Conservation (phyloP, 2,329 filamentous ascomycete species). For the Penicillium glabrum region DNA sequence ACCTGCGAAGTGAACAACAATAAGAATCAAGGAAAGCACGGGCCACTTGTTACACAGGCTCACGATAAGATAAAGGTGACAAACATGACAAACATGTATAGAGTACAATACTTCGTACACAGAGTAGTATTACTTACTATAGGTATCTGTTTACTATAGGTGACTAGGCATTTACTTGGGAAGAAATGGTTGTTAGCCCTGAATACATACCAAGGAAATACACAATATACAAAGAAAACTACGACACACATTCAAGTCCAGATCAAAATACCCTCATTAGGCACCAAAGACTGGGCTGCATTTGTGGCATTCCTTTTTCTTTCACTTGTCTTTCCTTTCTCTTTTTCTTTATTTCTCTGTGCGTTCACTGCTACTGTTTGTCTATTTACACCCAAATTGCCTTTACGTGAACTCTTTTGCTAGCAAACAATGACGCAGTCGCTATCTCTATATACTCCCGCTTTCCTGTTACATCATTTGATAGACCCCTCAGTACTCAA, state of each 20-base stretch:
- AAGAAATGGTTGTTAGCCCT: background rate
- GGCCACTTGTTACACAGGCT: background rate
- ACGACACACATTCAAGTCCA: background rate
- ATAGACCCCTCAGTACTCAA: conserved; percentile 21
- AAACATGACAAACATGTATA: background rate
- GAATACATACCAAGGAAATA: background rate
- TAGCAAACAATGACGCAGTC: conserved; percentile 38
- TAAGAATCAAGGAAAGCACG: background rate
- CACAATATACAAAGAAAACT: background rate
- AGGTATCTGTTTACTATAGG: background rate
- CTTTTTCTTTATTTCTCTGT: background rate
- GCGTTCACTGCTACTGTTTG: background rate
- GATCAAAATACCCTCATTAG: conserved; percentile 13
- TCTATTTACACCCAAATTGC: background rate
- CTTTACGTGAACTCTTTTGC: background rate
- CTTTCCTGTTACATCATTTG: conserved; percentile 28
- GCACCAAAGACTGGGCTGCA: conserved; percentile 14
- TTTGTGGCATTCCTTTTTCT: background rate
- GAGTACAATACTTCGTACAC: background rate
- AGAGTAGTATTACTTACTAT: background rate
- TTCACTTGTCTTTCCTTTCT: background rate
- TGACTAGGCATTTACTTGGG: no score
- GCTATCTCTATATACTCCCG: conserved; percentile 24
- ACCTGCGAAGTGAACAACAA: background rate
- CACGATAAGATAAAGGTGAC: conserved; percentile 4